Evolutionary conservation across 2,329 filamentous ascomycete species (phyloP), one percentile per base, ranked within the genome.

Genomic region (Hortaea werneckii): DNA sequence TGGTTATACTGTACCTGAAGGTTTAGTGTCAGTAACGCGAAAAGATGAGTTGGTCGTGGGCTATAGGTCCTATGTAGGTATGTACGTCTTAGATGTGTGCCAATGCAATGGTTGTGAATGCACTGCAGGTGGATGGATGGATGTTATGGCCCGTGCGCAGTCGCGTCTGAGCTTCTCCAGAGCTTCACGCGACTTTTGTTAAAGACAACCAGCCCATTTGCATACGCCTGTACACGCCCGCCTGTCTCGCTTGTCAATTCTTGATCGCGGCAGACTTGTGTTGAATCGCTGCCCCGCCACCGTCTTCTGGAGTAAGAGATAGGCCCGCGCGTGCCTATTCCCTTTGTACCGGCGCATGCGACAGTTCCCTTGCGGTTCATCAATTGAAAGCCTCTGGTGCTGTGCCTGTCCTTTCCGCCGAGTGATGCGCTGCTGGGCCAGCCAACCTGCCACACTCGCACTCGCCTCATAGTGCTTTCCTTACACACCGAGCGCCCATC

Each of bases 371-470:
- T 20, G 20, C 20, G 20, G 20, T 20, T 20, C 20, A 20, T 20
- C 20, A 20, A 20, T 20, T 20, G 20, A 20, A 20, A 20, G 20
- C 20, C 20, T 20, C 20, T 20, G 20, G 20, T 20, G 20, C 20
- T 20, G 20, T 20, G 20, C 20, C 20, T 20, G 20, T 20, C 20
- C 20, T 20, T 20, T 4, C n/a, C 32, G 9, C 9, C 32, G 28
- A 45, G 46, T 50, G 43, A 53, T 54, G 48, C 44, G 44, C 53
- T 50, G 50, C 45, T 42, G 45, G 42, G 28, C 38, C 47, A 40
- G 48, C 44, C 44, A 41, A 8, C 43, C 27, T 9, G 27, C 26
- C 9, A 7, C 6, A 9, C 20, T 8, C 13, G 20, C 13, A 20
- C 29, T 27, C 28, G 20, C 28, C 40, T 13, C 10, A 39, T 39